Base-by-base conservation (phyloP, 192 early-diverging fungal species). In the Backusella parvicylindrica region DNA sequence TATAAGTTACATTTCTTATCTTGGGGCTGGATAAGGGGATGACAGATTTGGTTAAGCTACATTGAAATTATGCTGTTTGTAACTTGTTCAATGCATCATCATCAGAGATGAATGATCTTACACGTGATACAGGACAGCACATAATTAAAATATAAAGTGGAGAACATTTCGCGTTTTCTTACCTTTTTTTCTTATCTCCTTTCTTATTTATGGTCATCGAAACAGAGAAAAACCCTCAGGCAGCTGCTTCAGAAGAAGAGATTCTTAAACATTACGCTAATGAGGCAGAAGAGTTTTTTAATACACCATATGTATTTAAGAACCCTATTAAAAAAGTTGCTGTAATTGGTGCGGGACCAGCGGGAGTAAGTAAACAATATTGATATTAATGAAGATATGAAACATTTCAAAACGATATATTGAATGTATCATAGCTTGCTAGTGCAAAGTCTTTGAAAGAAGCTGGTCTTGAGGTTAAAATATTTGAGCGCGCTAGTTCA, bases 301-400 rank as follows among this genome's bases (percentile, higher is more conserved):
- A 56, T 15, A 63, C 56, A 5, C 71, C 32, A 38, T 68, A 53
- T 32, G 41, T 37, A n/a, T 68, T 75, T 12, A 68, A 65, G 5
- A 67, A 78, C 12, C 50, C 47, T 9, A 79, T 79, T 26, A 41
- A 67, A 32, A 63, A 37, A 0, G 73, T 75, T 23, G 78, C 78
- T 53, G 73, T 79, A 0, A 72, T 79, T 60, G 78, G 78, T 33
- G 73, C 78, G 1, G 78, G 78, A 12, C 78, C 78, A 35, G 68
- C 78, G 33, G 78, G 78, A 18, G 78, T 79, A 79, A 79, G 60
- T 66, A 43, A 15, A 3, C 12, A 5, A 3, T 26, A 31, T 8
- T 38, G 15, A 6, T 12, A 16, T n/a, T 26, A 60, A 15, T 6
- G 3, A 30, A 64, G 26, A 63, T 30, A 56, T 5, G 16, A n/a